Evolutionary conservation across 805 yeast genomes (phyloP), one percentile per base, ranked within the genome.

Genomic region (Nakazawaea pomicola): DNA sequence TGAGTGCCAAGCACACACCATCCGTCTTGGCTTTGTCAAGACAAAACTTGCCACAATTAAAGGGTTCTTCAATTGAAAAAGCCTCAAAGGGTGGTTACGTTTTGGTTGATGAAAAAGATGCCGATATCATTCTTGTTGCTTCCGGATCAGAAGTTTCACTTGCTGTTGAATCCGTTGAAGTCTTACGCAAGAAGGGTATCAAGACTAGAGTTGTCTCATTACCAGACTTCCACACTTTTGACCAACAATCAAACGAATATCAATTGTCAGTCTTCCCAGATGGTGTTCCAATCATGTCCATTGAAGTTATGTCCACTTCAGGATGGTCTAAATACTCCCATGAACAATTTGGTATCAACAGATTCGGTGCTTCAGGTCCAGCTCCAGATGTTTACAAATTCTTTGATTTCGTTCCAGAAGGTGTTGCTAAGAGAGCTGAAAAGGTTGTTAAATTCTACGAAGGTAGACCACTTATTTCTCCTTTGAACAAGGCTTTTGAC

Each of bases 281-380:
- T 62, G 95, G 93, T 58, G 79, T 85, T 43, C 98, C 98, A 65
- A 80, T 87, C 61, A 51, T 93, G 67, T 87, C 96, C 43, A 86
- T 91, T 51, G 99, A 93, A 78, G 98, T 89, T 40, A 74, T 88
- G 80, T 67, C 95, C 43, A 80, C 96, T 41, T 71, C 76, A 55
- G 96, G 96, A 45, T 93, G 99, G 99, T 72, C 82, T 56, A 85
- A 81, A 68, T 93, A 89, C 74, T 78, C 97, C 46, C 99, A 93
- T 72, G 95, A 85, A 74, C 95, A 89, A 67, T 87, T 91, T 58
- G 96, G 97, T 69, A 74, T 93, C 60, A 80, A 88, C 78, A 80
- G 87, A 72, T 93, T 93, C 62, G 99, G 99, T 77, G 93, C 90
- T 48, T 89, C 97, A 46, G 99, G 95, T 64, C 84, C 86, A 64